These are phyloP conservation scores for Diddensiella transvaalensis DNA, from an alignment of 805 yeast genomes.

Conservation along the genomic window DNA sequence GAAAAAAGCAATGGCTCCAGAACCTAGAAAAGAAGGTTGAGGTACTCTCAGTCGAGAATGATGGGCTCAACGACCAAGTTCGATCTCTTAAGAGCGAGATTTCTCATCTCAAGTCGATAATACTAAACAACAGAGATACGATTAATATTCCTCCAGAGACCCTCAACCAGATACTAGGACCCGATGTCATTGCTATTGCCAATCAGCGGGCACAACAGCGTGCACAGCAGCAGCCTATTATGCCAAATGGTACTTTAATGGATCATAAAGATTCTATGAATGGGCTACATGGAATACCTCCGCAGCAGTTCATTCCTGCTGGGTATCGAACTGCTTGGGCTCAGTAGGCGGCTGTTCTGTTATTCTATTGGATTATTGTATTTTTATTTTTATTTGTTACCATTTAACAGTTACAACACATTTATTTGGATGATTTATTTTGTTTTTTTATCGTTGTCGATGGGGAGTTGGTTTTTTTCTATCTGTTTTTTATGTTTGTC, in stretches of 20 bases:
- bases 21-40: conserved; percentile 78
- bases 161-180: not conserved
- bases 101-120: conserved; percentile 34
- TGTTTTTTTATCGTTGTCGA: not conserved
- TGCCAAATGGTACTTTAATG: not conserved
- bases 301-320: not conserved
- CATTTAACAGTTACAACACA: too few relatives aligned
- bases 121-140: conserved; percentile 17
- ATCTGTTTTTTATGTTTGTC: not conserved
- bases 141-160: conserved; percentile 4
- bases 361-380: too few relatives aligned
- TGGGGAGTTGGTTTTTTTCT: too few relatives aligned
- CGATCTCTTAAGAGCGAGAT: conserved; percentile 58
- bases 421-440: not conserved
- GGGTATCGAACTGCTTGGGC: not conserved
- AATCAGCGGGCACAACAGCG: not conserved
- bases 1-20: conserved; percentile 83
- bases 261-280: not conserved
- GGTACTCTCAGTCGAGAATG: conserved; percentile 66
- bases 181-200: not conserved
- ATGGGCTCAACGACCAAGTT: conserved; percentile 57
- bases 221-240: not conserved
- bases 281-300: not conserved
- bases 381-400: too few relatives aligned
- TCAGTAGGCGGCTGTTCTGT: not conserved